Evolutionary conservation across 805 yeast genomes (phyloP).

Genomic region (Novakomyces olei): DNA sequence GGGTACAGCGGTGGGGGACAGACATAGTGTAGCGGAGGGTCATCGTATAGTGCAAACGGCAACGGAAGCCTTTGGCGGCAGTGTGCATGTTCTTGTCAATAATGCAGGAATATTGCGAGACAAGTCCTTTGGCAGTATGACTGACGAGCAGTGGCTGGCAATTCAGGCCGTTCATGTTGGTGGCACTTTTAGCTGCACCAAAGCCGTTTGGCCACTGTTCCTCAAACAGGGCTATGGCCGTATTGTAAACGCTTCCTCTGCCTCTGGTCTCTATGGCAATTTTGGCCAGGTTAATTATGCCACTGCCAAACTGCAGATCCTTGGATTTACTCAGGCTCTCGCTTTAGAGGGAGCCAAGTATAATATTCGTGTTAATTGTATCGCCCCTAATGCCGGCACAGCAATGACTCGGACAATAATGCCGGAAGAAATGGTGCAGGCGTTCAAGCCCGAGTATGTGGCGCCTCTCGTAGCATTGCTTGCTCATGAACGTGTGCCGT

Average conservation of each 20-base stretch:
- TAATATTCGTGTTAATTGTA: slow-evolving; percentile 53
- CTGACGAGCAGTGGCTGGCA: slow-evolving; percentile 60
- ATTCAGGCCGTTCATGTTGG: slow-evolving; percentile 62
- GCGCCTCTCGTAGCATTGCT: slow-evolving; percentile 73
- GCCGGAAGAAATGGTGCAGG: slow-evolving; percentile 55
- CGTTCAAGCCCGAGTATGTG: slow-evolving; percentile 68
- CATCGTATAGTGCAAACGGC: slow-evolving; percentile 59
- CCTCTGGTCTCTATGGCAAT: slow-evolving; percentile 92
- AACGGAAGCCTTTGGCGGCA: slow-evolving; percentile 49
- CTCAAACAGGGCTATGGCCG: slow-evolving; percentile 56
- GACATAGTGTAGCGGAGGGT: slow-evolving; percentile 65
- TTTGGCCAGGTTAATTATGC: slow-evolving; percentile 95
- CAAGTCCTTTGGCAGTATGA: slow-evolving; percentile 65
- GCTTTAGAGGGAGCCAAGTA: slow-evolving; percentile 76
- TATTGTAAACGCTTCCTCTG: slow-evolving; percentile 74
- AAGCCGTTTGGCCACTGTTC: slow-evolving; percentile 85
- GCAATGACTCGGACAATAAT: slow-evolving; percentile 87
- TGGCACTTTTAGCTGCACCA: slow-evolving; percentile 62
- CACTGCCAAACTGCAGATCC: slow-evolving; percentile 73
- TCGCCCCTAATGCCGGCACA: slow-evolving; percentile 97
- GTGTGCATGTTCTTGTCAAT: slow-evolving; percentile 66
- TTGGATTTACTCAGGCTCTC: slow-evolving; percentile 64
- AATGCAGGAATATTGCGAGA: slow-evolving; percentile 92
- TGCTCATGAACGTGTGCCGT: slow-evolving; percentile 50
- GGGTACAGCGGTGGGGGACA: slow-evolving; percentile 63